Percentiles rank a stretch among this genome's conserved stretches.
phyloP scores from a whole-genome alignment of 1,284 basidiomycete species.

The Taiwanofungus camphoratus region DNA sequence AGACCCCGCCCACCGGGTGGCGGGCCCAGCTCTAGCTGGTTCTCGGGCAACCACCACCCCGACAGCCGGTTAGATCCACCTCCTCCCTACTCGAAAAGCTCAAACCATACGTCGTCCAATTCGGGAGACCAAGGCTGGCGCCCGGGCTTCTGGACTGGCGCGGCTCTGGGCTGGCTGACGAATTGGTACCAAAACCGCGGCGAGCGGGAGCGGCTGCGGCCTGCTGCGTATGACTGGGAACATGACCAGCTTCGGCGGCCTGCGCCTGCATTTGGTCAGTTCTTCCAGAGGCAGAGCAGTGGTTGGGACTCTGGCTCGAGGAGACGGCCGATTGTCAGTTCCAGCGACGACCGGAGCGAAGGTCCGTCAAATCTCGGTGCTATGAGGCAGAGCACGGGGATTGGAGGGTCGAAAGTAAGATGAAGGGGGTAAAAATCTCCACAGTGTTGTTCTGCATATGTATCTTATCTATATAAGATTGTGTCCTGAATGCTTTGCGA shows the following conservation, averaged over 20 bases:
- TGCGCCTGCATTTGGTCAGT: too few species aligned
- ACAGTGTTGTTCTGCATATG: too few species aligned
- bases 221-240: constrained; percentile 51
- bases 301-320: constrained; percentile 4
- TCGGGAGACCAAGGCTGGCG: constrained; percentile 35
- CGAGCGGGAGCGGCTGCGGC: constrained; percentile 14
- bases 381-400: constrained; percentile 63
- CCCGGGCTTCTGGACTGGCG: constrained; percentile 81
- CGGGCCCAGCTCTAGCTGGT: constrained; percentile 38
- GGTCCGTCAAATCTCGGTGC: constrained; percentile 61
- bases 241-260: constrained; percentile 23
- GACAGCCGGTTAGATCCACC: constrained; percentile 49
- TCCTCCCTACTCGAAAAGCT: constrained; percentile 68
- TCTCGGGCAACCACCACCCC: constrained; percentile 41
- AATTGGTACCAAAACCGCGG: constrained; percentile 48
- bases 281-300: too few species aligned
- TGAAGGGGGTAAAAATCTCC: too few species aligned
- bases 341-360: constrained; percentile 56
- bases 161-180: constrained; percentile 61
- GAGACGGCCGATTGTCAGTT: constrained; percentile 13
- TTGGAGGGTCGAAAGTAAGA: constrained; percentile 62
- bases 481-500: too few species aligned
- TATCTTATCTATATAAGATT: too few species aligned
- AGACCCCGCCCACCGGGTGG: constrained; percentile 30
- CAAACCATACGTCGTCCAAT: constrained; percentile 19